A percentile compares a stretch with the other conserved stretches of the same genome.
These are phyloP conservation scores for Arxiozyma telluris DNA, from an alignment of 1,139 yeast genomes.

Conservation along the genomic window DNA sequence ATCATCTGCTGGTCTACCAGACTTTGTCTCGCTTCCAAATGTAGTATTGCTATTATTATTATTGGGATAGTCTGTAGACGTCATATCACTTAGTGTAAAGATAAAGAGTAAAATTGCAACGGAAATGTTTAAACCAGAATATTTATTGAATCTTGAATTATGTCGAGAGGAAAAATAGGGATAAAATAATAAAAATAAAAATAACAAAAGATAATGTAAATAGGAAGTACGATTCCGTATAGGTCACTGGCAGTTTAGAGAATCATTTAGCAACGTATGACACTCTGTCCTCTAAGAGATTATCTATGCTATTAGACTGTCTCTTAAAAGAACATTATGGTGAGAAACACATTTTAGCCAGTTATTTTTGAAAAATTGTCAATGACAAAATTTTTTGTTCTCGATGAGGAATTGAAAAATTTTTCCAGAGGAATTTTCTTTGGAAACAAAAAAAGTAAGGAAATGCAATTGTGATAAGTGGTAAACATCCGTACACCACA, in stretches of 20 bases:
- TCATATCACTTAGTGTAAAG: background rate
- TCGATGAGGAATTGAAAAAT: background rate
- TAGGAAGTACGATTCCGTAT: background rate
- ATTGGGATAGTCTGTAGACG: background rate
- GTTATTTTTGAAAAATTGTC: background rate
- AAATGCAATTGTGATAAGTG: background rate
- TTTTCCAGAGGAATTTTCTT: conserved; percentile 7
- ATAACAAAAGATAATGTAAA: background rate
- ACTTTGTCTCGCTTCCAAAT: background rate
- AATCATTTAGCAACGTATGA: background rate
- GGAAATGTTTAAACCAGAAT: background rate
- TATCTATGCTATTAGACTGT: background rate
- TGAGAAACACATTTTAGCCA: background rate
- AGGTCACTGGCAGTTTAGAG: background rate
- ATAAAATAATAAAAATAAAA: too few species aligned
- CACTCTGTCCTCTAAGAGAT: background rate
- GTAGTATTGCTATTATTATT: background rate
- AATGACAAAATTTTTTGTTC: background rate
- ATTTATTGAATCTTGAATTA: background rate
- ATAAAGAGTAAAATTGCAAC: conserved; percentile 1
- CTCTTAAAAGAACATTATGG: background rate
- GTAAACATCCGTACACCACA: conserved; percentile 6
- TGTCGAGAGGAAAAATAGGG: background rate
- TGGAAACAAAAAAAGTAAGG: background rate
- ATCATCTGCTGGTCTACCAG: conserved; percentile 4